Base-by-base conservation (phyloP, 2,329 filamentous ascomycete species). In the Apiospora arundinis region DNA sequence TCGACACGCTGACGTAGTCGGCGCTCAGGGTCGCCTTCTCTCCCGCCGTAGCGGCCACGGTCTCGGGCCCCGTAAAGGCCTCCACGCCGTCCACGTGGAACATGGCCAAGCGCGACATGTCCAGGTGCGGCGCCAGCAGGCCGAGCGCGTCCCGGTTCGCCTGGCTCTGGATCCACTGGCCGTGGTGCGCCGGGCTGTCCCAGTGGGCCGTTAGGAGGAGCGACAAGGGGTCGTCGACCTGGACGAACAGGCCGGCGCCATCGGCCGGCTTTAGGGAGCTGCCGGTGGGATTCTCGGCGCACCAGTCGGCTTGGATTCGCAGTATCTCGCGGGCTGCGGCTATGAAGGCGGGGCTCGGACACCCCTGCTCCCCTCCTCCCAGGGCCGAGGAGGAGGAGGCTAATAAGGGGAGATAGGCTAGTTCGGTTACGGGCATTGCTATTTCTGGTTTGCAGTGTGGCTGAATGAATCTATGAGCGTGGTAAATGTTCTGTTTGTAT, bases 181-280 rank as follows among this genome's bases (percentile, higher is more conserved):
- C 65, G 21, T 67, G 65, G 32, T n/a, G 44, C 9, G 65, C 65
- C n/a, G 12, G 18, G 65, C 65, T 67, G 11, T 44, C n/a, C 65
- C 65, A 67, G 37, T 67, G 65, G n/a, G 65, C 65, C n/a, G 65
- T 67, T n/a, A 67, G 65, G 37, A 67, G 44, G 37, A 67, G 65
- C n/a, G 37, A 23, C 5, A 18, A 28, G 65, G 44, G 21, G 65
- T 23, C 18, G 16, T 42, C 40, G 18, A 46, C 65, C 12, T 2
- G 65, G 65, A 28, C 16, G 65, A 67, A 56, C 16, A 56, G 49
- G 49, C 49, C 49, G 25, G 32, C 25, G 25, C 49, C 49, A 16
- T 25, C 25, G 49, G 25, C 14, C 49, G 49, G 49, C 49, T 56
- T 56, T 25, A 18, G 16, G 14, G 25, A 18, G 25, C 28, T 18